Evolutionary conservation across 805 yeast species (phyloP), one percentile per base, ranked within the genome.

Genomic region (Yamadazyma phyllophila): DNA sequence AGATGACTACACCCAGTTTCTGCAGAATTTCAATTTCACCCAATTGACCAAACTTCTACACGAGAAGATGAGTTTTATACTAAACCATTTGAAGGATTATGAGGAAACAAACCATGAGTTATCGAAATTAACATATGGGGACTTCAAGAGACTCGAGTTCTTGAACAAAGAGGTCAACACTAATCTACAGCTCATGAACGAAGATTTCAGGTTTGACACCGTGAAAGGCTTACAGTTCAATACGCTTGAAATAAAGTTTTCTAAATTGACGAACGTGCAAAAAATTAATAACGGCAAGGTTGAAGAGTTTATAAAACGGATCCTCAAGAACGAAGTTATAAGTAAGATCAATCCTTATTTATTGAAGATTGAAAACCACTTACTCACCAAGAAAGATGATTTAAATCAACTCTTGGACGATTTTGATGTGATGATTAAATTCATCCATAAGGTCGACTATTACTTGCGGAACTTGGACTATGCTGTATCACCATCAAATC

Each of bases 361-460:
- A n/a, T 36, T 36, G 8, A 36, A 35, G 9, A 48, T 50, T 12
- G 50, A 50, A 32, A 27, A 15, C 4, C 35, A 41, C 17, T 29
- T 48, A 10, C 30, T 31, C 1, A 8, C 24, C 7, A 40, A 36
- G 26, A 39, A 39, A 17, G 39, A 26, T 11, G 37, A 47, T 10
- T 31, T 47, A 11, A 35, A 47, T 38, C 31, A 34, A 16, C 14
- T 49, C 5, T 32, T 49, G 14, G 43, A 39, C 24, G 51, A 43
- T 4, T 45, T 50, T 40, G 54, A 50, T n/a, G 16, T 13, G 5
- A 15, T 47, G n/a, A 47, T 50, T 13, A 12, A 16, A 20, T 50
- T 47, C 31, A 43, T 47, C 24, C 53, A 47, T 31, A 39, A 43
- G 33, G 34, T 50, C 13, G 50, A 50, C 29, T 47, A 46, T 36